These are phyloP conservation scores for Trichodelitschia bisporula DNA, from an alignment of 495 filamentous ascomycete genomes.

Conservation along the genomic window DNA sequence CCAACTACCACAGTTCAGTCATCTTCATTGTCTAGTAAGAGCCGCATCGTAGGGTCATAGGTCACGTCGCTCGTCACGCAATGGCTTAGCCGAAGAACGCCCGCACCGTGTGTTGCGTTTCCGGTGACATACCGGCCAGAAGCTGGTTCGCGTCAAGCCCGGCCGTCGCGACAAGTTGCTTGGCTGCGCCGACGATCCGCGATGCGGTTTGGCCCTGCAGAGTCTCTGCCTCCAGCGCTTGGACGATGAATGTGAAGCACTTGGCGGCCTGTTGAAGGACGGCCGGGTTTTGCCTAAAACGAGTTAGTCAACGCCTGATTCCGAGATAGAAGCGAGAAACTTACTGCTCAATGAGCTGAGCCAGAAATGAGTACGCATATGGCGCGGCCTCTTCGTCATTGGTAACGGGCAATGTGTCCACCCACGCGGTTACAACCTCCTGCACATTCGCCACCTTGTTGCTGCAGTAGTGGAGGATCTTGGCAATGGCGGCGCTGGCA, in stretches of 20 bases:
- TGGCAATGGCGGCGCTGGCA: conserved; percentile 87
- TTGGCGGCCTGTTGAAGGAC: conserved; percentile 47
- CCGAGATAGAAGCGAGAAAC: conserved; percentile 16
- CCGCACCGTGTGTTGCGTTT: conserved; percentile 52
- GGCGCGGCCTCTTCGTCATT: conserved; percentile 97
- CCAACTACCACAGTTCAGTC: too few relatives aligned
- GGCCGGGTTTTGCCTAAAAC: conserved; percentile 57
- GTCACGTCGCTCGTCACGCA: too few relatives aligned
- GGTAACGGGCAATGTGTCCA: conserved; percentile 69
- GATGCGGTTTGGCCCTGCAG: conserved; percentile 57
- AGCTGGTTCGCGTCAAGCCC: conserved; percentile 45
- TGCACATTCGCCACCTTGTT: conserved; percentile 47
- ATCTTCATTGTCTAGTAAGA: too few relatives aligned
- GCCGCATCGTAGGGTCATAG: too few relatives aligned
- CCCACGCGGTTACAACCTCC: conserved; percentile 53
- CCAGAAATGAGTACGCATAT: conserved; percentile 82
- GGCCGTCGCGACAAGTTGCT: conserved; percentile 42
- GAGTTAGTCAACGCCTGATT: background rate
- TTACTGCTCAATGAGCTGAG: conserved; percentile 82
- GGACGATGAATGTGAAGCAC: conserved; percentile 58
- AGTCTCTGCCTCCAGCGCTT: conserved; percentile 76
- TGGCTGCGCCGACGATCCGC: conserved; percentile 47
- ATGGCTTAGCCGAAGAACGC: conserved; percentile 14
- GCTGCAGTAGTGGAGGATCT: conserved; percentile 75
- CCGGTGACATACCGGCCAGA: conserved; percentile 41